phyloP scores from a whole-genome alignment of 805 yeast genomes.

The Cyberlindnera subsufficiens region DNA sequence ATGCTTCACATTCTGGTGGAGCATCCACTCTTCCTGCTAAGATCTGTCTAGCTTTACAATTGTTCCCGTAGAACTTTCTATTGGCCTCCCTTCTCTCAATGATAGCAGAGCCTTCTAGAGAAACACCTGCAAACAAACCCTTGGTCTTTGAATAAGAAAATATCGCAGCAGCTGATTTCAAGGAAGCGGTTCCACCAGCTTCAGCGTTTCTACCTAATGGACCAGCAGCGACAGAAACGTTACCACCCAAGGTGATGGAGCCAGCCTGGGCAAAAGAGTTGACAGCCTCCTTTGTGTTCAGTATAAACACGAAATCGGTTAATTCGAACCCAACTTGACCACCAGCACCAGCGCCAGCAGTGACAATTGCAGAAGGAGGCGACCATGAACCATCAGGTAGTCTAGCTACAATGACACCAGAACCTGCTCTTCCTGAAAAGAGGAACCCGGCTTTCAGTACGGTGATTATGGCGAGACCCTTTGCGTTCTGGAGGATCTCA shows the following conservation, averaged over 20 bases:
- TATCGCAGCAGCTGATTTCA: constrained; percentile 82
- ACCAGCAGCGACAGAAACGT: constrained; percentile 93
- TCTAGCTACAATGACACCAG: constrained; percentile 91
- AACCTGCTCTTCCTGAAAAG: constrained; percentile 95
- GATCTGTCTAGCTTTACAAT: constrained; percentile 82
- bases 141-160: constrained; percentile 93
- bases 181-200: constrained; percentile 92
- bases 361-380: constrained; percentile 90
- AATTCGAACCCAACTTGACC: constrained; percentile 96
- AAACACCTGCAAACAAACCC: constrained; percentile 96
- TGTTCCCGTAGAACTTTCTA: constrained; percentile 86
- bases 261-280: constrained; percentile 92
- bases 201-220: constrained; percentile 97
- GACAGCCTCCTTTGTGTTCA: constrained; percentile 84
- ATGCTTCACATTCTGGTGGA: constrained; percentile 85
- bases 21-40: constrained; percentile 85
- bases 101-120: constrained; percentile 92
- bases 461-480: constrained; percentile 87
- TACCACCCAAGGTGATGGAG: constrained; percentile 91
- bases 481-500: constrained; percentile 77
- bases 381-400: constrained; percentile 96
- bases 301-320: constrained; percentile 91
- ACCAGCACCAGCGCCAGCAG: constrained; percentile 99
- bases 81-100: constrained; percentile 98
- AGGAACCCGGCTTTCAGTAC: constrained; percentile 96